Evolutionary conservation across 306 rosid genomes (phyloP), one percentile per base, ranked within the genome.

Genomic region (Rosa rugosa): DNA sequence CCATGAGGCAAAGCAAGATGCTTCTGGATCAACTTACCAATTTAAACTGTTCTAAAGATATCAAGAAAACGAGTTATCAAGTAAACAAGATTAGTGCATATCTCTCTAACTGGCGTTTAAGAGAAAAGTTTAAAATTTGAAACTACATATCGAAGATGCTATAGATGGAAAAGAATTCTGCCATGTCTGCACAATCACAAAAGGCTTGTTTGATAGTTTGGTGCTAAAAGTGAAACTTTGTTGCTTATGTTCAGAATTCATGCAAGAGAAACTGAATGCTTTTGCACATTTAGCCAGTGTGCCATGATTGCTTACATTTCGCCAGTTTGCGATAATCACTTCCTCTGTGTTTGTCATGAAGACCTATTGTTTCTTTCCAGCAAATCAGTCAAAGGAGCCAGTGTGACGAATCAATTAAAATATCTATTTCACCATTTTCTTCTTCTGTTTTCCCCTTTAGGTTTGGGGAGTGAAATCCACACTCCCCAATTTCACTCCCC

Each of bases 1-100:
- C 69, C 49, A 63, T 6, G 20, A 36, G 71, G 31, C 22, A 66
- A 40, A 62, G 50, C 10, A 67, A 65, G 75, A 73, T 65, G 14
- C 56, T 51, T 27, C n/a, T 45, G 22, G 36, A 4, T 53, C 18
- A 50, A 66, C 75, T 44, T 80, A 60, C 27, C 45, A 54, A 23
- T 63, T 53, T 72, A 17, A 78, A 70, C 45, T 22, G 8, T 41
- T 54, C 9, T 40, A 14, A 50, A 44, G 63, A 20, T 71, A 59
- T 11, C 25, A 40, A 5, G 22, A 72, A 36, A 68, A 22, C 66
- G 34, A 34, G 14, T 20, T 25, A 22, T 22, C 23, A 38, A 13
- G 23, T 57, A 22, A 22, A 56, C 11, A 0, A 51, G 11, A 42
- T 11, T 23, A 57, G 27, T 41, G 10, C 25, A 22, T 36, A 56